Conservation (phyloP, 2,329 filamentous ascomycete species). For the Penicillium nordicum region DNA sequence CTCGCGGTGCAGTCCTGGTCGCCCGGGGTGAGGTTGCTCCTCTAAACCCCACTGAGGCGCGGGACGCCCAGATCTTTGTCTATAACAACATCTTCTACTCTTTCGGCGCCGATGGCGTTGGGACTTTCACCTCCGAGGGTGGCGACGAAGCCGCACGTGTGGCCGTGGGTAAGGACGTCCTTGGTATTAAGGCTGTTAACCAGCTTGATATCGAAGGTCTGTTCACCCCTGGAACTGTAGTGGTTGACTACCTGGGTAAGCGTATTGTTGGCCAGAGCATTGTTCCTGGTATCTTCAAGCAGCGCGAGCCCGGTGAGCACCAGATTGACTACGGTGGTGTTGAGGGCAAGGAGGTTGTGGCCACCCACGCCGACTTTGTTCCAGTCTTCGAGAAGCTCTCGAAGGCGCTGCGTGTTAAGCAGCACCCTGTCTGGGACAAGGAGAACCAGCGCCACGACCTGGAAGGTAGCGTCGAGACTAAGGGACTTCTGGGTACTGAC, state of each 20-base stretch:
- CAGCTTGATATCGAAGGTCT: slow-evolving; percentile 93
- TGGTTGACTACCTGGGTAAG: slow-evolving; percentile 95
- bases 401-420: slow-evolving; percentile 85
- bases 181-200: slow-evolving; percentile 91
- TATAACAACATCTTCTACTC: slow-evolving; percentile 99
- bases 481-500: slow-evolving; percentile 94
- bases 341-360: slow-evolving; percentile 92
- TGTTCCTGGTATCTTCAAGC: slow-evolving; percentile 98
- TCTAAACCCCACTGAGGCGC: slow-evolving; percentile 87
- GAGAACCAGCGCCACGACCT: slow-evolving; percentile 84
- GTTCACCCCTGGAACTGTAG: slow-evolving; percentile 92
- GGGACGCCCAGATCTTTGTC: slow-evolving; percentile 95
- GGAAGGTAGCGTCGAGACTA: slow-evolving; percentile 95
- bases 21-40: slow-evolving; percentile 89
- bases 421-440: slow-evolving; percentile 97
- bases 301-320: slow-evolving; percentile 93
- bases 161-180: slow-evolving; percentile 93
- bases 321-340: slow-evolving; percentile 99
- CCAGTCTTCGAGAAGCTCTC: slow-evolving; percentile 85
- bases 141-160: slow-evolving; percentile 94
- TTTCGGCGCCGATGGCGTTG: slow-evolving; percentile 94
- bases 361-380: slow-evolving; percentile 81
- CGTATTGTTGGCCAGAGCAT: slow-evolving; percentile 97
- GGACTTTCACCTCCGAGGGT: slow-evolving; percentile 93
- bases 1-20: slow-evolving; percentile 85